These are phyloP conservation scores for Jamesozyma hellenica DNA, from an alignment of 805 yeast species.

Conservation along the genomic window DNA sequence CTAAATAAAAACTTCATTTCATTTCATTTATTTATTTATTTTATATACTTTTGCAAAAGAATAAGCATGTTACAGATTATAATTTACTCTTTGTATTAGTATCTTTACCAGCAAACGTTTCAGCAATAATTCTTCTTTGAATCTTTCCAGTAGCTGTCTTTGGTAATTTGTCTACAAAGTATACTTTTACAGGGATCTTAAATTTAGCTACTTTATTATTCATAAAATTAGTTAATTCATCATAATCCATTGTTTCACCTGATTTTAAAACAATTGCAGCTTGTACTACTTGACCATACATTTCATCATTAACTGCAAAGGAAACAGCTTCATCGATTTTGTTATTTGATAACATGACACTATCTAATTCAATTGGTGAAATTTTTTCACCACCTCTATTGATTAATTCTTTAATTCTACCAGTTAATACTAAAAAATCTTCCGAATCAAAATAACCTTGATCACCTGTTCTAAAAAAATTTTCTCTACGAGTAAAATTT, in stretches of 20 bases:
- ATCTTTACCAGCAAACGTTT: slow-evolving; percentile 31
- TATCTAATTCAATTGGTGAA: slow-evolving; percentile 62
- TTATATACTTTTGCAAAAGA: neutral
- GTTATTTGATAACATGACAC: slow-evolving; percentile 48
- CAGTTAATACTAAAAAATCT: slow-evolving; percentile 52
- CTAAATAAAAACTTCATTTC: neutral
- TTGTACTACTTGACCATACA: slow-evolving; percentile 62
- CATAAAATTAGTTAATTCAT: slow-evolving; percentile 40
- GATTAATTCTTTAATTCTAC: slow-evolving; percentile 63
- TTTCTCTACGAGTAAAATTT: slow-evolving; percentile 44
- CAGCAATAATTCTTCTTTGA: slow-evolving; percentile 55
- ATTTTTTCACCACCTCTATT: slow-evolving; percentile 75
- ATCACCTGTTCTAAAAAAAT: slow-evolving; percentile 72
- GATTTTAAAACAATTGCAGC: slow-evolving; percentile 55
- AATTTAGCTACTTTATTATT: slow-evolving; percentile 40
- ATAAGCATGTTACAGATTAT: no score
- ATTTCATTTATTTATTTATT: neutral
- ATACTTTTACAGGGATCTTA: slow-evolving; percentile 51
- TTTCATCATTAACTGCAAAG: slow-evolving; percentile 55
- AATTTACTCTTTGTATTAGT: slow-evolving; percentile 10
- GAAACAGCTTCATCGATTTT: slow-evolving; percentile 62
- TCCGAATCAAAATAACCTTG: slow-evolving; percentile 55
- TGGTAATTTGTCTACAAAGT: slow-evolving; percentile 52
- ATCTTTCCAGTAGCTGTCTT: slow-evolving; percentile 74
- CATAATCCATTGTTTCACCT: slow-evolving; percentile 30